phyloP scores from a whole-genome alignment of 2,329 filamentous ascomycete species.

The Chaetomium sp. region DNA sequence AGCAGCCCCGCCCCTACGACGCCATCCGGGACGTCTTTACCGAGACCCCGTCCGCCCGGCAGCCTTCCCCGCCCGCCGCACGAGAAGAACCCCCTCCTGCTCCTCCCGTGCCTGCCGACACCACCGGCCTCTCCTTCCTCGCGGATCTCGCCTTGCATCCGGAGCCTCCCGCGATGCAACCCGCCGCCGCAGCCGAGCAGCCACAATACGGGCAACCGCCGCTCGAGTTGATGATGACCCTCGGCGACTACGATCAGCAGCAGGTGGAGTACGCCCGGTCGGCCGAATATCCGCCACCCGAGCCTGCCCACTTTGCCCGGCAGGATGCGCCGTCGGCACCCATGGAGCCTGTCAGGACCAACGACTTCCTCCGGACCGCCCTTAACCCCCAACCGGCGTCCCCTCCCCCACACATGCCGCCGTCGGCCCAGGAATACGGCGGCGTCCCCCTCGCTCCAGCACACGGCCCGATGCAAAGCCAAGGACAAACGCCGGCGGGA shows the following conservation, averaged over 20 bases:
- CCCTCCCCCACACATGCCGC: constrained; percentile 22
- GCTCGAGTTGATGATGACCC: neutral
- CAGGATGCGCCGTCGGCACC: constrained; percentile 12
- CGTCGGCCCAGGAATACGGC: constrained; percentile 20
- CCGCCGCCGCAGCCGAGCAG: constrained; percentile 13
- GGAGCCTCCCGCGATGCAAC: constrained; percentile 7
- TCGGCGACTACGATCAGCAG: constrained; percentile 23
- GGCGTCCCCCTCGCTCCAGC: constrained; percentile 1
- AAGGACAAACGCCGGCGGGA: constrained; percentile 5
- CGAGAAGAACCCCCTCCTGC: constrained; percentile 3
- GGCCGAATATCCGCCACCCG: constrained; percentile 19
- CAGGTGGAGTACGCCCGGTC: constrained; percentile 16
- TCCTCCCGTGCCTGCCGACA: constrained; percentile 26
- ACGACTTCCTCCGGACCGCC: constrained; percentile 44
- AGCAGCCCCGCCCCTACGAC: constrained; percentile 47
- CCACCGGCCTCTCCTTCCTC: constrained; percentile 38
- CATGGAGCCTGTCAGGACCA: constrained; percentile 30
- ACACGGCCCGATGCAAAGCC: constrained; percentile 8
- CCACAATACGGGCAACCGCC: constrained; percentile 11
- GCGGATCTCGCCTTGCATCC: constrained; percentile 39
- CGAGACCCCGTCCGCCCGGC: constrained; percentile 36
- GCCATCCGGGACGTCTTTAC: constrained; percentile 50
- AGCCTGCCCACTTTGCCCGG: constrained; percentile 28
- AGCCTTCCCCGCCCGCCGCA: constrained; percentile 23
- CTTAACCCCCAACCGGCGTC: constrained; percentile 40